Conservation (phyloP, 768 basidiomycete genomes). For the Tricholoma hemisulphureum region DNA sequence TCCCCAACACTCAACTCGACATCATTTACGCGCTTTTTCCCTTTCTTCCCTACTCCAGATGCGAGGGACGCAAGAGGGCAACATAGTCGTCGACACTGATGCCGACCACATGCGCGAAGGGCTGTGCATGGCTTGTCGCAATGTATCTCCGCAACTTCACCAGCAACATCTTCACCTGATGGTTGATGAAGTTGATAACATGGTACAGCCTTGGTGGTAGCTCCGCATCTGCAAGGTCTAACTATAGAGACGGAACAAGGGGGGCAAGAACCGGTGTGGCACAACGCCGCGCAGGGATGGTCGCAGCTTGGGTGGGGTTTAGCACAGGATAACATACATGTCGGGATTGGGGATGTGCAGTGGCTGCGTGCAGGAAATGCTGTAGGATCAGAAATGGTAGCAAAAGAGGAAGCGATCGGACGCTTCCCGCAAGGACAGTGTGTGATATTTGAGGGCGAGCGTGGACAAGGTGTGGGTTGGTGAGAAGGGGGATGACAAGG, state of each 20-base stretch:
- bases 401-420: conserved; percentile 41
- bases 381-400: conserved; percentile 27
- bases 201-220: conserved; percentile 50
- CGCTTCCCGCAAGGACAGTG: conserved; percentile 84
- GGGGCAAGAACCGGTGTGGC: conserved; percentile 79
- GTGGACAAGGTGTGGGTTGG: conserved; percentile 62
- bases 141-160: conserved; percentile 50
- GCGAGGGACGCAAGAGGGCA: conserved; percentile 81
- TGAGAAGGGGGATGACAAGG: conserved; percentile 75
- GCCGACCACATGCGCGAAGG: conserved; percentile 79
- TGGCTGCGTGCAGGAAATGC: conserved; percentile 42
- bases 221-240: conserved; percentile 85
- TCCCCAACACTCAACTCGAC: conserved; percentile 43
- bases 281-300: conserved; percentile 67
- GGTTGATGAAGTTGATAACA: conserved; percentile 51
- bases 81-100: conserved; percentile 81
- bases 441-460: conserved; percentile 62
- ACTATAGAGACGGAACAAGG: conserved; percentile 71
- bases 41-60: conserved; percentile 45
- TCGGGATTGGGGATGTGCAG: conserved; percentile 80
- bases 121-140: conserved; percentile 82
- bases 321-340: conserved; percentile 67
- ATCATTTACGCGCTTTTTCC: conserved; percentile 51
- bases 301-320: conserved; percentile 64
- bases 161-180: conserved; percentile 19